Conservation (phyloP, 257 asterid genomes). For the Solanum stenotomum region DNA sequence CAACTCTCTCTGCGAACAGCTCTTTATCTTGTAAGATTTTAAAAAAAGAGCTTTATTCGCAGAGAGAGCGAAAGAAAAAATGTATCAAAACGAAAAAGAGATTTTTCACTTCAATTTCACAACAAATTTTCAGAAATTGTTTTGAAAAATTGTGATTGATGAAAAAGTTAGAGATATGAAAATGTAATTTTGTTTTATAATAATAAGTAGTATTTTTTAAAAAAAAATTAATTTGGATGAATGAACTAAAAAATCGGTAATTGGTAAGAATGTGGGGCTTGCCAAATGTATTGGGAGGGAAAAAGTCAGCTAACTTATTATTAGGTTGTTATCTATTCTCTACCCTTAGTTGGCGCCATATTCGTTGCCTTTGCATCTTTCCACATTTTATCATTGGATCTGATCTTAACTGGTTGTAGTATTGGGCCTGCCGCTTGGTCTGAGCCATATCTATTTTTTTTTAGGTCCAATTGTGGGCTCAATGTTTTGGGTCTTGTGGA, state of each 20-base stretch:
- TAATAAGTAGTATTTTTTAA: no score
- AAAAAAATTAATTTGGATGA: neutral
- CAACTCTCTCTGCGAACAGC: conserved; percentile 15
- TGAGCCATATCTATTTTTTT: no score
- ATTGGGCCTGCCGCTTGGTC: neutral
- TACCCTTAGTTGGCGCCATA: neutral
- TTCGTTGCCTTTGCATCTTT: neutral
- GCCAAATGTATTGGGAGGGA: neutral
- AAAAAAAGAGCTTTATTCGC: neutral
- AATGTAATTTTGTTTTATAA: neutral
- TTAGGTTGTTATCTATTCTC: neutral
- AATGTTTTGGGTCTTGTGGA: neutral
- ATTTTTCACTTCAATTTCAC: neutral
- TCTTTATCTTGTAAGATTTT: neutral
- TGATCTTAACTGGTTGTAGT: neutral
- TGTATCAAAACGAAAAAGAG: neutral
- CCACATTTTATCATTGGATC: conserved; percentile 1
- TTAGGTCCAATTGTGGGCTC: neutral
- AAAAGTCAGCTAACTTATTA: neutral
- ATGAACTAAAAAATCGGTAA: conserved; percentile 9
- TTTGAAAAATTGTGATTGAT: neutral
- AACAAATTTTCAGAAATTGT: neutral
- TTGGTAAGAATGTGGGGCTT: neutral
- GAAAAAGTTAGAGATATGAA: neutral
- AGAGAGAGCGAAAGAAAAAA: conserved; percentile 14